phyloP scores from a whole-genome alignment of 2,329 filamentous ascomycete species.

The Rachicladosporium sp. region DNA sequence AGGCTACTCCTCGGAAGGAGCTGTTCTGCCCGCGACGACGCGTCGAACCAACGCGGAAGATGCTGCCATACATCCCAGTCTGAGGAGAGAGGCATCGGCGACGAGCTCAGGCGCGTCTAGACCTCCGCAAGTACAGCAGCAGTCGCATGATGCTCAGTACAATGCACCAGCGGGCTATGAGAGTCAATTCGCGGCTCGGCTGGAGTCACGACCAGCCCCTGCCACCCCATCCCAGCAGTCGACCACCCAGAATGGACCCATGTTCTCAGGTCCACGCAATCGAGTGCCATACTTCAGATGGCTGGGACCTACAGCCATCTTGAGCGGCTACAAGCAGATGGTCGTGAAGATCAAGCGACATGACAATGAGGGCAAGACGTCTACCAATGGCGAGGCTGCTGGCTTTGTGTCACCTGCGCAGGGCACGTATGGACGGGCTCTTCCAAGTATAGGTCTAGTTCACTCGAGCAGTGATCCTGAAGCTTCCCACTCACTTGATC shows the following conservation, averaged over 20 bases:
- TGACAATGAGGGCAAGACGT: conserved; percentile 48
- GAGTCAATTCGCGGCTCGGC: neutral
- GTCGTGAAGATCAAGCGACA: conserved; percentile 62
- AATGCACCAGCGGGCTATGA: neutral
- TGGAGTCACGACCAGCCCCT: neutral
- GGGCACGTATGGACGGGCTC: too few species aligned
- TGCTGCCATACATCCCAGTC: neutral
- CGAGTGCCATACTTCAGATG: conserved; percentile 82
- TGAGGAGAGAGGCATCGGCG: neutral
- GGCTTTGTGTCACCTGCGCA: conserved; percentile 16
- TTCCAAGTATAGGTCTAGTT: neutral
- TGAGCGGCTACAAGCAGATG: conserved; percentile 88
- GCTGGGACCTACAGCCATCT: conserved; percentile 82
- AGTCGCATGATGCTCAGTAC: conserved; percentile 1
- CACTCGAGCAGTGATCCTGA: conserved; percentile 20
- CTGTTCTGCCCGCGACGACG: conserved; percentile 1
- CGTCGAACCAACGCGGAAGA: conserved; percentile 1
- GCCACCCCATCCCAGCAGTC: neutral
- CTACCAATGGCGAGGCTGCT: conserved; percentile 27
- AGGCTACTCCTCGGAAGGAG: conserved; percentile 26
- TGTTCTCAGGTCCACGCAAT: conserved; percentile 33
- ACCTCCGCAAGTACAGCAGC: neutral
- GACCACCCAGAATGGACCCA: conserved; percentile 5
- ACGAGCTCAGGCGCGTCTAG: neutral
- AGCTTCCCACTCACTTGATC: conserved; percentile 31